Evolutionary conservation across 345 rosid genomes (phyloP).

Genomic region (Salix dunnii): DNA sequence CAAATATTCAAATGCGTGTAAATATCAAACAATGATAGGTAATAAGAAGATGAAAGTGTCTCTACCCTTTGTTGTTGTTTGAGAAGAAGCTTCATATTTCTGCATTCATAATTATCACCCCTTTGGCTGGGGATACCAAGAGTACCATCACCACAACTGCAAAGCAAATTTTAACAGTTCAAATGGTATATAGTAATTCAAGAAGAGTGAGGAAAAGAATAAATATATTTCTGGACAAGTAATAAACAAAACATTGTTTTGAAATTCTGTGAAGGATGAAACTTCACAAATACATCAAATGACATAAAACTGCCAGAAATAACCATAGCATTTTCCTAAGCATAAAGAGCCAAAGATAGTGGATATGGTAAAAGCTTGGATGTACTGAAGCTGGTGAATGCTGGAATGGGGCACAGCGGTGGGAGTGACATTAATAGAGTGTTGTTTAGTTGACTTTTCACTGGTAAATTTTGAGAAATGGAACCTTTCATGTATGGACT

Average conservation of each 20-base stretch:
- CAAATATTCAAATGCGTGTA: background rate
- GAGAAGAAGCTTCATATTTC: slow-evolving; percentile 98
- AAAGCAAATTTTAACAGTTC: slow-evolving; percentile 23
- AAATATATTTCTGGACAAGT: background rate
- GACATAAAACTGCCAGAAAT: background rate
- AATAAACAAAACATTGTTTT: background rate
- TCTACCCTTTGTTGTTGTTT: slow-evolving; percentile 96
- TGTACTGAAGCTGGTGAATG: background rate
- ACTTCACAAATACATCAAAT: background rate
- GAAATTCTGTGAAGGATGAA: background rate
- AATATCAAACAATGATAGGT: background rate
- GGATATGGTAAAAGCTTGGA: background rate
- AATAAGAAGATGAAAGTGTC: background rate
- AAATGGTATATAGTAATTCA: background rate
- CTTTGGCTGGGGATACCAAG: slow-evolving; percentile 91
- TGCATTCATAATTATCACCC: slow-evolving; percentile 97
- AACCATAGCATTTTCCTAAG: background rate
- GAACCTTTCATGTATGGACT: background rate
- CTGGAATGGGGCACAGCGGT: too few species aligned
- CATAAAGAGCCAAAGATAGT: background rate
- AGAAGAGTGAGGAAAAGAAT: background rate
- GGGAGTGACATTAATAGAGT: background rate
- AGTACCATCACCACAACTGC: slow-evolving; percentile 96
- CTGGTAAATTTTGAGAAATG: background rate
- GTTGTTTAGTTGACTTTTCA: background rate